Evolutionary conservation across 768 basidiomycete species (phyloP), one percentile per base, ranked within the genome.

Genomic region (Russula sp.): DNA sequence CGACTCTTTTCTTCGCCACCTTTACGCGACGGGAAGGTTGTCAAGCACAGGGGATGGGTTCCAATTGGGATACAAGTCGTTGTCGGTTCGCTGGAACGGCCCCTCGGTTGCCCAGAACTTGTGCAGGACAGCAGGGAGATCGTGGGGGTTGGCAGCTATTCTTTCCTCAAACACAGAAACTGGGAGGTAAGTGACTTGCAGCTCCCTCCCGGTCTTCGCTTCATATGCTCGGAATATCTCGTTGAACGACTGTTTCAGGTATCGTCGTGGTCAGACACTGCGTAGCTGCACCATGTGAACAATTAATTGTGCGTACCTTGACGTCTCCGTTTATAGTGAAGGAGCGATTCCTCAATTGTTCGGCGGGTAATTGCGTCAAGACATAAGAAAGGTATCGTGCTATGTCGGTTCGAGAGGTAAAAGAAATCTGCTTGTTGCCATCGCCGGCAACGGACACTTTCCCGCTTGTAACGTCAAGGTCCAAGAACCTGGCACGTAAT

Each of bases 351-450:
- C 59, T 52, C 39, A 68, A 2, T 32, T 62, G 27, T 11, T 68
- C 65, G 6, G 53, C 34, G 20, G 68, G 59, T 10, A 69, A 48
- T 20, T 45, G 52, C 7, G 66, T 70, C 35, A 66, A 49, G 22
- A 59, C 66, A 44, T 67, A 57, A n/a, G 57, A 58, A 42, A 70
- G 3, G 51, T 57, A 67, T n/a, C 63, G 57, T 1, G 66, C 66
- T 14, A 67, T 57, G 39, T 70, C 69, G 10, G 45, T 18, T 8
- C 66, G 45, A 5, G 68, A 40, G 5, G 69, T 70, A 45, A 57
- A 69, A 6, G 69, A 65, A 18, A 70, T 54, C 10, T 22, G 54
- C 22, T 55, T 58, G 52, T 67, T 67, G 22, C 69, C 69, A n/a
- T 64, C 61, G 7, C 65, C 69, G 2, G 37, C 57, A 18, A 68